These are phyloP conservation scores for Ramalina peruviana DNA, from an alignment of 495 filamentous ascomycete species.

Conservation along the genomic window DNA sequence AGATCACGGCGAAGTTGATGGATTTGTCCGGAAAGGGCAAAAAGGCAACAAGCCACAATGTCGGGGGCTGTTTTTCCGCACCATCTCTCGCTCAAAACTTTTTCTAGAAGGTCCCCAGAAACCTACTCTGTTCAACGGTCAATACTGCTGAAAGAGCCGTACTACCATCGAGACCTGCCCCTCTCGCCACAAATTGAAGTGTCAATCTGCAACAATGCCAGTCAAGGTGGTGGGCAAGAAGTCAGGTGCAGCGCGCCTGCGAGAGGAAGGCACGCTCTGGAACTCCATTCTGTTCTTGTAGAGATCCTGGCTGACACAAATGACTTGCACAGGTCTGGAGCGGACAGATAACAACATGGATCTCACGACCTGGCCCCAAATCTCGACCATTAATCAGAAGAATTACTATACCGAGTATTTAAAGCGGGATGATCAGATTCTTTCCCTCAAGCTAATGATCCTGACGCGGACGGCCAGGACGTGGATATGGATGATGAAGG, in stretches of 20 bases:
- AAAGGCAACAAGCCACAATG: too few relatives aligned
- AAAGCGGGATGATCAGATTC: constrained; percentile 92
- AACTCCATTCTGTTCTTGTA: too few relatives aligned
- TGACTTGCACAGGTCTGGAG: constrained; percentile 57
- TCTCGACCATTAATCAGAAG: constrained; percentile 92
- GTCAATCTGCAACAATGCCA: background rate
- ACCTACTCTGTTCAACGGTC: background rate
- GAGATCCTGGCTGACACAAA: background rate
- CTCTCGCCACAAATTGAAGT: background rate
- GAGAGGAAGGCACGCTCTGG: constrained; percentile 41
- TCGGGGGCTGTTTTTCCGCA: too few relatives aligned
- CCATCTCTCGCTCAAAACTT: too few relatives aligned
- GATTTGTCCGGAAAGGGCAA: too few relatives aligned
- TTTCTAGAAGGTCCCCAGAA: background rate
- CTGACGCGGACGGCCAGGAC: constrained; percentile 27
- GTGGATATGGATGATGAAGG: constrained; percentile 39
- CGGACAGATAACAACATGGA: constrained; percentile 97
- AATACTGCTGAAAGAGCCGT: background rate
- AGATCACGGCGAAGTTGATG: too few relatives aligned
- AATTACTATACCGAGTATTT: constrained; percentile 99
- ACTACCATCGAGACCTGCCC: background rate
- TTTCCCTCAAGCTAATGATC: constrained; percentile 51
- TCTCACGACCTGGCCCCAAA: constrained; percentile 82
- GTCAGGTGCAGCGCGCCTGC: constrained; percentile 47
- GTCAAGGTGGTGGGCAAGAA: constrained; percentile 49